Conservation (phyloP, 768 basidiomycete species). For the Peribolospora kevripleyi region DNA sequence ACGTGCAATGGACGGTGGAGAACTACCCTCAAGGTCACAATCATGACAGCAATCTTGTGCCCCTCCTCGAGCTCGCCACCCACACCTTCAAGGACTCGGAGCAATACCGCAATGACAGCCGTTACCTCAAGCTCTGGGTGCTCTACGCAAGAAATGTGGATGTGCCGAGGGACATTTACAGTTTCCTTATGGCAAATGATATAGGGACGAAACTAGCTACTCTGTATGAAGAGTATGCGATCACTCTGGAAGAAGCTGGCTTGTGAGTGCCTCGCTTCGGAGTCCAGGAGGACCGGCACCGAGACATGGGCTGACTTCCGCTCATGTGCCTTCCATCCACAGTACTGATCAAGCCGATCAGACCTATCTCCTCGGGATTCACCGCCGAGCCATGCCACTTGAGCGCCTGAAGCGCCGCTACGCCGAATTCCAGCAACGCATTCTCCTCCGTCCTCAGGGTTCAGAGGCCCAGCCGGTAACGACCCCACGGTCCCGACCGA, state of each 20-base stretch:
- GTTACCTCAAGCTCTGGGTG: constrained; percentile 81
- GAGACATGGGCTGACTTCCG: neutral
- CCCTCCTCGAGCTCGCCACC: constrained; percentile 63
- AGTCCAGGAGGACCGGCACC: neutral
- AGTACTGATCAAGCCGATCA: constrained; percentile 57
- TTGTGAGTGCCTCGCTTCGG: constrained; percentile 31
- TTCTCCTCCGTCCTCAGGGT: constrained; percentile 22
- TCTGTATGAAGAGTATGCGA: constrained; percentile 79
- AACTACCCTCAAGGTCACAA: constrained; percentile 55
- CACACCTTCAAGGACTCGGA: constrained; percentile 54
- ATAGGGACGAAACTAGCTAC: constrained; percentile 56
- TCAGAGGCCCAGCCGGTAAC: neutral
- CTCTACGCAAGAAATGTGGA: constrained; percentile 62
- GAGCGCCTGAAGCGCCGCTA: constrained; percentile 63
- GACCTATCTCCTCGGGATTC: constrained; percentile 58
- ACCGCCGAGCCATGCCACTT: constrained; percentile 51
- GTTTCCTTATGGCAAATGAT: constrained; percentile 70
- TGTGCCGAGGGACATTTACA: constrained; percentile 47
- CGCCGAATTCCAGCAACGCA: constrained; percentile 41
- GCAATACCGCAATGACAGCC: constrained; percentile 53
- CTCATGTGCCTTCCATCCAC: neutral
- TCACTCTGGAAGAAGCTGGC: constrained; percentile 45
- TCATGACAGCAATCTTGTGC: constrained; percentile 44
- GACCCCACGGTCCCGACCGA: neutral
- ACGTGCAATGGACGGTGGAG: constrained; percentile 70